Base-by-base conservation (phyloP, 208 protist species). In the Trypanosoma boissoni region DNA sequence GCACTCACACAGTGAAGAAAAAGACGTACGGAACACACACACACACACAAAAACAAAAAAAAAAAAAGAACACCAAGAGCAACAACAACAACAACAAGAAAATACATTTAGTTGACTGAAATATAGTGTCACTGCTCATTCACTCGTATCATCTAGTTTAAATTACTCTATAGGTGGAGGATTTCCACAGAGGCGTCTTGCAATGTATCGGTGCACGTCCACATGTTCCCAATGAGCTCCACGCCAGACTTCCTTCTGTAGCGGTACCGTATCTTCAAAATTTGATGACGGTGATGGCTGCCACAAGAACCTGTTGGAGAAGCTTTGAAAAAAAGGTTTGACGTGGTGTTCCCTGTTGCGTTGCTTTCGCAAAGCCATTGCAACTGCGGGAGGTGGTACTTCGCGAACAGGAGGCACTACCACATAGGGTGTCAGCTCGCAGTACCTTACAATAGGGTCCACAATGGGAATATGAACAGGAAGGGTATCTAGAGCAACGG, bases 191-290 rank as follows among this genome's bases (percentile, higher is more conserved):
- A 86, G 88, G 36, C 80, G 78, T 23, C 83, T 78, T 24, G 76
- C 70, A 46, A 86, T 50, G 68, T 94, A 94, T 7, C 83, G 83
- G 51, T 88, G 87, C 27, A 91, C 87, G 49, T 94, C 87, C 5
- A 91, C 68, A 66, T 91, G 64, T 43, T 81, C 45, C 73, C 78
- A 94, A 44, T 90, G 76, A 20, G 63, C 52, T 4, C 77, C 72
- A 24, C 81, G 78, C 82, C 83, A 91, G 31, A 50, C 58, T 14
- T 86, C 61, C 29, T 12, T n/a, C 24, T 21, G 18, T 54, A 24
- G 52, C 2, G 16, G 6, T 23, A 62, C 46, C 0, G 52, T 66
- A 42, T 67, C 42, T 45, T 67, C 60, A 3, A 60, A 56, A 14
- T 21, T 21, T 3, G 52, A 41, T 10, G 74, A 79, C 20, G 81